phyloP scores from a whole-genome alignment of 495 filamentous ascomycete genomes.

The Chaetomium cochliodes region DNA sequence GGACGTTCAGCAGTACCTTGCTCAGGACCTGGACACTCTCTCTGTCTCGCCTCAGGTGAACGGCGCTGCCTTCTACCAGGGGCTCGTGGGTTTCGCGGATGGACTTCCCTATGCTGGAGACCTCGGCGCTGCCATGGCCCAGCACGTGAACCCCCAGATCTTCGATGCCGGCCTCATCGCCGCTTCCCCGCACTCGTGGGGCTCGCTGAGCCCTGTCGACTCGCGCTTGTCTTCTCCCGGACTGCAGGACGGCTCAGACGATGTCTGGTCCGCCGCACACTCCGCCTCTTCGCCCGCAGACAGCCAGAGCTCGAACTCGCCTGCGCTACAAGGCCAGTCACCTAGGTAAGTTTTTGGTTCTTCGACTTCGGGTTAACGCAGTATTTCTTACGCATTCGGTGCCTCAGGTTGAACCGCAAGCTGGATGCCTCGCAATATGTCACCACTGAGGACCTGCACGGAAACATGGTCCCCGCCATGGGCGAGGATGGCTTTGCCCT shows the following conservation, averaged over 20 bases:
- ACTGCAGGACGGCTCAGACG: conserved; percentile 46
- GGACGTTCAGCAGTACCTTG: conserved; percentile 46
- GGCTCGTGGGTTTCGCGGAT: conserved; percentile 41
- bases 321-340: conserved; percentile 46
- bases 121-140: conserved; percentile 39
- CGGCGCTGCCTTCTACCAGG: conserved; percentile 41
- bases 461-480: conserved; percentile 37
- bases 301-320: conserved; percentile 48
- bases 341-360: conserved; percentile 49
- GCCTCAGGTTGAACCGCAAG: conserved; percentile 35
- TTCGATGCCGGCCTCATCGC: conserved; percentile 45
- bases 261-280: conserved; percentile 45
- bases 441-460: conserved; percentile 45
- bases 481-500: conserved; percentile 47
- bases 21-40: conserved; percentile 48
- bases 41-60: conserved; percentile 42
- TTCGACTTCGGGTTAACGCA: conserved; percentile 17
- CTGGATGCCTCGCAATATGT: conserved; percentile 38
- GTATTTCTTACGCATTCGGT: conserved; percentile 29
- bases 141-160: conserved; percentile 50
- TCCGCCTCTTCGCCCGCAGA: conserved; percentile 44
- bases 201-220: conserved; percentile 49
- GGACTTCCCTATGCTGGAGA: conserved; percentile 45
- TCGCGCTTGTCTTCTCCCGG: conserved; percentile 51
- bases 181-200: conserved; percentile 50